Evolutionary conservation across 768 basidiomycete genomes (phyloP), one percentile per base, ranked within the genome.

Genomic region (Pisolithus orientalis): DNA sequence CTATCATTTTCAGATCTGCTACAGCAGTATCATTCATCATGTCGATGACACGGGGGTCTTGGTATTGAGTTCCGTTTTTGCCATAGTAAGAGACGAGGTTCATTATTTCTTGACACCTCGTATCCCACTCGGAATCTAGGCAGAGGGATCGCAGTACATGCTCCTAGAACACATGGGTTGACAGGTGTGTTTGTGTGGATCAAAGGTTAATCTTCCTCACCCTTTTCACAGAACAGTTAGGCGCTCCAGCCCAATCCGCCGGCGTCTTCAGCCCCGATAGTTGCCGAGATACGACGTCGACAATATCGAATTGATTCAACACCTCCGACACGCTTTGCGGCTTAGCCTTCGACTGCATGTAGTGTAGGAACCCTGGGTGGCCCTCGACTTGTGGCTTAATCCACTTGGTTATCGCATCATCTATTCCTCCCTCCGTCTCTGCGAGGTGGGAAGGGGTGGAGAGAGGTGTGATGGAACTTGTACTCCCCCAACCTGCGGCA

Each of bases 81-180:
- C 86, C 86, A 58, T 87, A 87, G 49, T 78, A 65, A 16, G 59
- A 63, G 39, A 85, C 64, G 37, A 87, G 76, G 9, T 51, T 44
- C 45, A 81, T 64, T 6, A 77, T 80, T 57, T 81, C 82, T 14
- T 67, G 65, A 61, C 80, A 82, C 28, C 73, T 72, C 9, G 71
- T 60, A 2, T 74, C 72, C 70, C 76, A 83, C 25, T 64, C 61
- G 5, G 67, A 60, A 32, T 62, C 57, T 34, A 84, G 61, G 17
- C 70, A 68, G 47, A 88, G 68, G 7, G 80, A 80, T 38, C 63
- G 67, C 60, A 77, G 67, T 27, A 88, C 73, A 52, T 87, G 83
- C 37, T 56, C 64, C 67, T 70, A 40, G 24, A n/a, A 46, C 21
- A 46, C 39, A 47, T 21, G 6, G 14, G 13, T 32, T 21, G 38